phyloP scores from a whole-genome alignment of 164 flowering plant genomes.

The Chloranthus sessilifolius region DNA sequence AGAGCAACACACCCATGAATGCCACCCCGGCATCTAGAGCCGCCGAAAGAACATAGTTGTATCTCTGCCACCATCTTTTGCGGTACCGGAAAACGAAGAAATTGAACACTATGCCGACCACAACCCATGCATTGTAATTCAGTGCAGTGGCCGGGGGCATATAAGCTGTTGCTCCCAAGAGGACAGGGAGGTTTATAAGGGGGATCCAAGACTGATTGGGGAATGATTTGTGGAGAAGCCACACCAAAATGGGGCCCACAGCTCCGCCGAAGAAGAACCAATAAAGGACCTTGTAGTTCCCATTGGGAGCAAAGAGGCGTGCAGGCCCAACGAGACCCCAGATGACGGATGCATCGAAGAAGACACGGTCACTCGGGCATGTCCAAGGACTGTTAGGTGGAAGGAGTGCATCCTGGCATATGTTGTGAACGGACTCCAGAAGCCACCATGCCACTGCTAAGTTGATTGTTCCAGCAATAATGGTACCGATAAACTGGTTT shows the following conservation, averaged over 20 bases:
- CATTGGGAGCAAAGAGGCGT: conserved; percentile 17
- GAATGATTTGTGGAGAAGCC: conserved; percentile 22
- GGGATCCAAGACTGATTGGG: conserved; percentile 22
- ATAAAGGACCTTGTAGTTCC: conserved; percentile 19
- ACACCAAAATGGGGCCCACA: conserved; percentile 16
- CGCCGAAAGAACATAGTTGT: conserved; percentile 28
- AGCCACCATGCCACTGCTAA: conserved; percentile 19
- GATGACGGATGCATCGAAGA: conserved; percentile 22
- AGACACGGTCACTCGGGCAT: conserved; percentile 23
- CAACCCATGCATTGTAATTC: conserved; percentile 20
- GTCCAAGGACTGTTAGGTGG: conserved; percentile 29
- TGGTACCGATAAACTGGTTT: conserved; percentile 19
- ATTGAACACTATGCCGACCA: conserved; percentile 19
- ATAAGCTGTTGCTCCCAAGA: conserved; percentile 20
- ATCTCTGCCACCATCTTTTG: conserved; percentile 27
- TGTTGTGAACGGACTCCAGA: conserved; percentile 11
- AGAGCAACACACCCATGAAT: conserved; percentile 20
- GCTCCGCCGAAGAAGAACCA: conserved; percentile 28
- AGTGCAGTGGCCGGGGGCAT: conserved; percentile 24
- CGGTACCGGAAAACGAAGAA: conserved; percentile 19
- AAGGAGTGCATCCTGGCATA: conserved; percentile 13
- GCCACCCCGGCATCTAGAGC: conserved; percentile 27
- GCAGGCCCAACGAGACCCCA: conserved; percentile 25
- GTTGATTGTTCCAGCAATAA: conserved; percentile 20
- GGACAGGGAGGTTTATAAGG: conserved; percentile 19